Base-by-base conservation (phyloP, 1,284 basidiomycete species). In the Cutaneotrichosporon curvatum region DNA sequence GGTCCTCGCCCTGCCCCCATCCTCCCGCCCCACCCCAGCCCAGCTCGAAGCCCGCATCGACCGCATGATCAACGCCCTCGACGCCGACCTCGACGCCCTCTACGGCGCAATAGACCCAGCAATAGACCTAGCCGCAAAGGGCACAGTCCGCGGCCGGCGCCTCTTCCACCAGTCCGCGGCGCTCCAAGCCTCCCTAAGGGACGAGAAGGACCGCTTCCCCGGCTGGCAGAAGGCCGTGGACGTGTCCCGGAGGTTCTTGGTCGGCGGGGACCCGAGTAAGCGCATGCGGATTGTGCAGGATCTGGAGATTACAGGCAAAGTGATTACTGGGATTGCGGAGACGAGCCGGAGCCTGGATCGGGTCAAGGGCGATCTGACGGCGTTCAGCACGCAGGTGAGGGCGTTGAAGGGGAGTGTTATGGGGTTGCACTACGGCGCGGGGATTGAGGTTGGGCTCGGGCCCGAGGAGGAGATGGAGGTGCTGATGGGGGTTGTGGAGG, bases 361-460 rank as follows among this genome's bases (percentile, higher is more conserved):
- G 8, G 59, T 57, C 2, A 49, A 61, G 12, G 41, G 41, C 14
- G 53, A 58, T 14, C 49, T 68, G 4, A 62, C 57, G 35, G 55
- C 51, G 18, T 70, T 62, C 42, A 50, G 61, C 20, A 59, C 60
- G 48, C 67, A 70, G 48, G 54, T 68, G 14, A 61, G 61, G 23
- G 49, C 51, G 38, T 67, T 67, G 37, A 50, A 60, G 28, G 66
- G 62, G 7, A 61, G 57, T 15, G 56, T 70, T 48, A 63, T 67
- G 60, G 67, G 67, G 3, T 55, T 67, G 39, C 67, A 70, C 41
- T 54, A 68, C 10, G 67, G 62, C 28, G 55, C 59, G 23, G 35
- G 39, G 25, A 43, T 41, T 38, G 45, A 43, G 39, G 40, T 43
- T 25, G 56, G 59, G 11, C 43, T 66, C 19, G 62, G 62, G 3